Percentiles rank a stretch among this genome's conserved stretches.
These are phyloP conservation scores for Davidsoniella australis DNA, from an alignment of 2,329 filamentous ascomycete genomes.

Conservation along the genomic window DNA sequence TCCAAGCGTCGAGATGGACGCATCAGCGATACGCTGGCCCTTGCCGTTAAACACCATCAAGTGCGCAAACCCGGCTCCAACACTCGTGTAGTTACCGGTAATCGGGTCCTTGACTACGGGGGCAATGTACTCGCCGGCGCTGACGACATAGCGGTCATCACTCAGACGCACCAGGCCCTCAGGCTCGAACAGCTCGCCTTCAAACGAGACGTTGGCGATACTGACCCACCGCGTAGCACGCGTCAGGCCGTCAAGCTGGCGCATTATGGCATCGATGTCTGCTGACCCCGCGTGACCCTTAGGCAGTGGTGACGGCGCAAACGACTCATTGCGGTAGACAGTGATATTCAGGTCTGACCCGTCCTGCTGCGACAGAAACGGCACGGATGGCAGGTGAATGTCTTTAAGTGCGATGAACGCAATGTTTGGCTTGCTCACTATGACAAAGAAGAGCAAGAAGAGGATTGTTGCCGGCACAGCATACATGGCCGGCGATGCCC, in stretches of 20 bases:
- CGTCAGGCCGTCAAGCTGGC: conserved; percentile 20
- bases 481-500: conserved; percentile 4
- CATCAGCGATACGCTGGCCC: conserved; percentile 27
- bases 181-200: conserved; percentile 30
- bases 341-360: conserved; percentile 20
- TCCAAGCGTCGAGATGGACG: conserved; percentile 23
- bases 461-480: conserved; percentile 7
- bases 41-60: conserved; percentile 27
- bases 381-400: not conserved
- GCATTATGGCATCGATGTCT: conserved; percentile 22
- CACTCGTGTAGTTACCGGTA: conserved; percentile 32
- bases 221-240: conserved; percentile 27
- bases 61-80: conserved; percentile 28
- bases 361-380: not conserved
- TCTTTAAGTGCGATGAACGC: conserved; percentile 17
- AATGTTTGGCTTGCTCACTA: conserved; percentile 4
- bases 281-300: conserved; percentile 19
- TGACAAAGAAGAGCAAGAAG: conserved; percentile 6
- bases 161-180: conserved; percentile 30
- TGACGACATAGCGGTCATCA: conserved; percentile 27
- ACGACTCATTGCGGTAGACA: conserved; percentile 16
- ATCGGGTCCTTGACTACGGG: conserved; percentile 22
- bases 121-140: conserved; percentile 26
- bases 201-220: conserved; percentile 24
- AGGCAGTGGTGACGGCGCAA: conserved; percentile 22